phyloP scores from a whole-genome alignment of 352 stramenopile species.

The Phytophthora cryptogea region DNA sequence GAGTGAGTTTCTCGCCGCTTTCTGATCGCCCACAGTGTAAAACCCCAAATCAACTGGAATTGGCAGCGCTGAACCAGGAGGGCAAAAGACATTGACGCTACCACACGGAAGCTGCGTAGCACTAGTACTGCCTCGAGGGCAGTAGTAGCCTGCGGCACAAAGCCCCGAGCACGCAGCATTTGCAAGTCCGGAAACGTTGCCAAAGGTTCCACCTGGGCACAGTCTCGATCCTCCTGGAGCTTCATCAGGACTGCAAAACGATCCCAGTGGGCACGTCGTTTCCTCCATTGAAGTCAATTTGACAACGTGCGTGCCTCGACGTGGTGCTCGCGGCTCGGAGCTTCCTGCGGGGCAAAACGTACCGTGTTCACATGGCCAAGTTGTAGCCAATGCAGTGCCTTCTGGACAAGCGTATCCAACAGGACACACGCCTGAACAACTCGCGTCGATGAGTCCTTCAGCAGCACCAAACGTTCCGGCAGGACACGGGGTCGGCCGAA shows the following conservation, averaged over 20 bases:
- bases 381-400: conserved; percentile 52
- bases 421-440: conserved; percentile 64
- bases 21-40: conserved; percentile 42
- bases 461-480: conserved; percentile 59
- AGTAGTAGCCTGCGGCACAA: conserved; percentile 67
- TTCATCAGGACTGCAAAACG: conserved; percentile 54
- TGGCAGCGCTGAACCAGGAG: conserved; percentile 44
- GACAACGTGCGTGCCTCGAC: conserved; percentile 41
- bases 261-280: conserved; percentile 41
- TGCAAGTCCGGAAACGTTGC: conserved; percentile 43
- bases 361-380: conserved; percentile 37
- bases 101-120: conserved; percentile 47
- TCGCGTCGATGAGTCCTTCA: conserved; percentile 37
- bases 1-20: conserved; percentile 10
- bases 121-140: conserved; percentile 47
- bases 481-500: conserved; percentile 40
- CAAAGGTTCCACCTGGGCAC: conserved; percentile 72
- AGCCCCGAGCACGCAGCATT: conserved; percentile 48
- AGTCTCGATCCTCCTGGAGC: conserved; percentile 31
- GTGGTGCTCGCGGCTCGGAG: conserved; percentile 15
- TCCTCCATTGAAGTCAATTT: conserved; percentile 9
- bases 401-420: conserved; percentile 66
- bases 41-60: conserved; percentile 40
- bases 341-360: conserved; percentile 32
- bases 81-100: conserved; percentile 47